Percentiles rank a stretch among this genome's conserved stretches.
Evolutionary conservation across 495 filamentous ascomycete genomes (phyloP).

Genomic region (Annulohypoxylon nitens): DNA sequence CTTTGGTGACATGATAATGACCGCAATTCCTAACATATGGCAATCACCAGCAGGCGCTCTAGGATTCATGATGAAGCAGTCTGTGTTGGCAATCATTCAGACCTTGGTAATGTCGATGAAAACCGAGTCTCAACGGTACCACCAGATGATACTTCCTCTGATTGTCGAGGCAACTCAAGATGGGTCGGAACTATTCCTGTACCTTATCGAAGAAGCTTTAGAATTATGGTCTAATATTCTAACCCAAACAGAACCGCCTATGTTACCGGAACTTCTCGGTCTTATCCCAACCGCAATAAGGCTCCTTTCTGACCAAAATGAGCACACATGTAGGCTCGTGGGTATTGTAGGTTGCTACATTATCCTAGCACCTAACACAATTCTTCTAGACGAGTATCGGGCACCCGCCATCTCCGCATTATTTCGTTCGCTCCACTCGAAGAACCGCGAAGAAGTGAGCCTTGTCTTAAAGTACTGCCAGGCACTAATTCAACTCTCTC

Average conservation of each 20-base stretch:
- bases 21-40: constrained; percentile 86
- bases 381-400: constrained; percentile 76
- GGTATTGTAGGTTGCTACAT: constrained; percentile 82
- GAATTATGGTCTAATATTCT: constrained; percentile 89
- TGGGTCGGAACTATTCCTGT: constrained; percentile 81
- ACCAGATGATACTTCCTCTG: constrained; percentile 79
- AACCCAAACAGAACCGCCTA: constrained; percentile 73
- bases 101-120: constrained; percentile 84
- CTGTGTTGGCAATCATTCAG: constrained; percentile 84
- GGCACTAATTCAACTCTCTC: constrained; percentile 75
- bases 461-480: constrained; percentile 76
- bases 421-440: constrained; percentile 67
- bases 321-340: constrained; percentile 73
- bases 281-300: constrained; percentile 77
- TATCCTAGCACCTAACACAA: constrained; percentile 77
- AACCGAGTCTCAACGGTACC: constrained; percentile 76
- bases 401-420: constrained; percentile 69
- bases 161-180: constrained; percentile 82
- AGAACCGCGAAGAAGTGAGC: constrained; percentile 74
- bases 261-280: constrained; percentile 73
- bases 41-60: constrained; percentile 77
- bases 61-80: constrained; percentile 88
- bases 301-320: constrained; percentile 74
- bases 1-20: constrained; percentile 84
- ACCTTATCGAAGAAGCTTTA: constrained; percentile 91